Base-by-base conservation (phyloP, 306 rosid species). In the Malus asiatica region DNA sequence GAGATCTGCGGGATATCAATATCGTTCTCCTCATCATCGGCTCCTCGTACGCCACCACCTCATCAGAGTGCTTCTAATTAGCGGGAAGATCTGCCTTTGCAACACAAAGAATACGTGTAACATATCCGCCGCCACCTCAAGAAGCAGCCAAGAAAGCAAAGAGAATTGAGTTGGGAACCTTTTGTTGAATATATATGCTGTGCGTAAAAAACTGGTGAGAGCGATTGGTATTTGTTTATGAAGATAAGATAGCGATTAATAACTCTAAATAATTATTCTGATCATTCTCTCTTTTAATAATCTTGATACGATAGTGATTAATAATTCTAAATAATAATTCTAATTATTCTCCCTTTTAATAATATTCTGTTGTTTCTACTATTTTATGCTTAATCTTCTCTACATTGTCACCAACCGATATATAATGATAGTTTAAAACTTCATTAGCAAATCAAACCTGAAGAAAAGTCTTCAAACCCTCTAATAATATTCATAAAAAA, bases 91-190 rank as follows among this genome's bases (percentile, higher is more conserved):
- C 45, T 42, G 12, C 45, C 45, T 42, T 42, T 3, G 45, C 12
- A 66, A 65, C 33, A 68, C 35, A 35, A 30, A 63, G 62, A 64
- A 72, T 4, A 46, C 74, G 42, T 25, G 78, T 27, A 14, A 65
- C 58, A 55, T 16, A 62, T 45, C 68, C 63, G 35, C 73, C 25
- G 33, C 23, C 60, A 11, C 68, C 25, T 48, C 30, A 75, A 80
- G 89, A 80, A 83, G 29, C 63, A 70, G 87, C 82, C 89, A 80
- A 84, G 59, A 46, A 29, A 85, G 25, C 71, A 52, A 58, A 68
- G 53, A 61, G 23, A 44, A 11, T 29, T 63, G 78, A 22, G 74
- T n/a, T 15, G 85, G 88, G 22, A 89, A 83, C 80, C 78, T 79
- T 15, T 29, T 4, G 46, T 5, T 59, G 42, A 61, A 67, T 66